Evolutionary conservation across 2,329 filamentous ascomycete species (phyloP), one percentile per base, ranked within the genome.

Genomic region (Pestalotiopsis sp.): DNA sequence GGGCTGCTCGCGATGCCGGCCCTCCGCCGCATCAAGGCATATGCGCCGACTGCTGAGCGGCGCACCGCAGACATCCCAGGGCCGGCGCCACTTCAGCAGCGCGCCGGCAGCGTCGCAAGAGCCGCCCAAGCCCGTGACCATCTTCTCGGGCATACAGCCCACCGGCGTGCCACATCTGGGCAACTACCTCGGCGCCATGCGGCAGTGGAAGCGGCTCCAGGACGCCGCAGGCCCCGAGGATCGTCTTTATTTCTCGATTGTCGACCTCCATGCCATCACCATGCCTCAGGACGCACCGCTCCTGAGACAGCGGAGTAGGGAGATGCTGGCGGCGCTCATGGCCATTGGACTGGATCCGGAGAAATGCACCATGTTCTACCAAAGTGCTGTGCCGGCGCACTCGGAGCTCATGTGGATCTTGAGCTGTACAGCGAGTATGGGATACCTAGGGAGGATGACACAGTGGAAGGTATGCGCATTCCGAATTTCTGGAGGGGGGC

Each of bases 81-180:
- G 4, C 17, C 27, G 17, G 12, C 14, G 45, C 13, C 45, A 17
- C 6, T 57, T 14, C 9, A 49, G 64, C 11, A 36, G 6, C 9
- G 62, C n/a, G 20, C 5, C 20, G 25, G 41, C 31, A 13, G 31
- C 64, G 6, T 7, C 41, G n/a, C 7, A 14, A 23, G 17, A 39
- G 17, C 62, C 60, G 31, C 27, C 17, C 23, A 12, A 63, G 23
- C 56, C 23, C 49, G 58, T 70, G 3, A 85, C 92, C 69, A 89
- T 98, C 75, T 98, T 99, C 84, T 98, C 96, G 3, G 96, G 95
- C 66, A 99, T 99, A 74, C 96, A 99, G 80, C 96, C 96, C 20
- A 99, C 96, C 0, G 96, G 95, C 45, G 87, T 97, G 27, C 96
- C 96, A 14, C 96, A 99, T 79, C 83, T 99, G 38, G 96, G 96